Conservation (phyloP, 2,329 filamentous ascomycete species). For the Xylaria sp. region DNA sequence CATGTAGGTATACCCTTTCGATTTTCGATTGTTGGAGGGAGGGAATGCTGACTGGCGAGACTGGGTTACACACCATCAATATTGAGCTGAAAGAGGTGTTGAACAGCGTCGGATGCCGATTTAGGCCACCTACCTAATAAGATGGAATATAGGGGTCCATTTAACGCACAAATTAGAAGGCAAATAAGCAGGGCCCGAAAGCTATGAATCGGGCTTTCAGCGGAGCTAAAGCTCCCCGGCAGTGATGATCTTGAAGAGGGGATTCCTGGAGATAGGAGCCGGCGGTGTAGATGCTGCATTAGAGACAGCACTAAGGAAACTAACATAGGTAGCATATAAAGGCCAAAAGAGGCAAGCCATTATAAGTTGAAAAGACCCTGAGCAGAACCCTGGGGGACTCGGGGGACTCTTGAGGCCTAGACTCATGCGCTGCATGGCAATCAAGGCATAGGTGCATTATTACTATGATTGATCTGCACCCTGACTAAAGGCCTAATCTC, state of each 20-base stretch:
- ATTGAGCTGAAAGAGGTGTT: background rate
- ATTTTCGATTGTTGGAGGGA: constrained; percentile 2
- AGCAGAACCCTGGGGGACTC: no score
- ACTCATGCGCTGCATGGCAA: constrained; percentile 32
- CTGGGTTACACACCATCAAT: constrained; percentile 6
- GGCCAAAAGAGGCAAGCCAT: constrained; percentile 41
- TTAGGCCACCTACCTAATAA: background rate
- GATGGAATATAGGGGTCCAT: background rate
- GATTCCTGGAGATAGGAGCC: constrained; percentile 21
- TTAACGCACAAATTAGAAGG: background rate
- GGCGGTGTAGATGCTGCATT: constrained; percentile 26
- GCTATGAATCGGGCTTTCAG: background rate
- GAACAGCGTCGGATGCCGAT: background rate
- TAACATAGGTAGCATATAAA: constrained; percentile 17
- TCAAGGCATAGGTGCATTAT: constrained; percentile 29
- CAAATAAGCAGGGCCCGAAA: background rate
- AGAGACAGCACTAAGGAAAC: constrained; percentile 2
- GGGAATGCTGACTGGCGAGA: constrained; percentile 14
- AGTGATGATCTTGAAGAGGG: background rate
- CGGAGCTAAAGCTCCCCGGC: constrained; percentile 9
- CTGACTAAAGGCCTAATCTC: constrained; percentile 16
- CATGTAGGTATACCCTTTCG: no score
- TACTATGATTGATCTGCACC: constrained; percentile 26
- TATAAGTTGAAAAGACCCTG: constrained; percentile 27
- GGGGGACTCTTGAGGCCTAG: constrained; percentile 26